Evolutionary conservation across 352 stramenopile genomes (phyloP), one percentile per base, ranked within the genome.

Genomic region (Hyphochytrium catenoides): DNA sequence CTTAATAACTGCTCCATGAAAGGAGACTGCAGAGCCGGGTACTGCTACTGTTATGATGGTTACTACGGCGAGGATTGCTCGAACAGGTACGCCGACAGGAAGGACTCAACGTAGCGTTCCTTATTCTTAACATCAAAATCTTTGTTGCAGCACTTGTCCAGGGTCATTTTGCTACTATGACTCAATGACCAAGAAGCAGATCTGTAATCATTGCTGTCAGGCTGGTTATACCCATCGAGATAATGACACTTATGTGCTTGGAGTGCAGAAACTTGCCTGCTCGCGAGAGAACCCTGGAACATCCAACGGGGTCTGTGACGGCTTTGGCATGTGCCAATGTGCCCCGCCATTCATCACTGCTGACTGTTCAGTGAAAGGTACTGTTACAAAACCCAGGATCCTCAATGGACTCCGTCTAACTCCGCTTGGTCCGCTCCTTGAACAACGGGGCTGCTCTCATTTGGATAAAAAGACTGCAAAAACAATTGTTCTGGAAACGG

Each of bases 41-140:
- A 76, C 36, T 95, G 83, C 37, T 56, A 63, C n/a, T 95, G 84
- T 47, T 41, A 91, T 41, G 69, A 85, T 34, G 87, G 86, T 9
- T 96, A 89, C 50, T 95, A 92, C 44, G 86, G 87, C n/a, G 44
- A 74, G 2, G 87, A 96, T 49, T 96, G 87, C 50, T 93, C 72
- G 7, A 96, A 96, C 47, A 70, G 65, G 14, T 82, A 43, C 1
- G 27, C n/a, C n/a, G n/a, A n/a, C n/a, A n/a, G n/a, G n/a, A n/a
- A n/a, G n/a, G n/a, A n/a, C n/a, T n/a, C n/a, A n/a, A n/a, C n/a
- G n/a, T n/a, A 40, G 11, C 3, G 6, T 36, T 21, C 0, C 25
- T 11, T 25, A 12, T 2, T 11, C 16, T 8, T 12, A 3, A 0
- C 1, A 3, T n/a, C 20, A 6, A 30, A 20, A 36, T 4, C 18